Evolutionary conservation across 1,284 basidiomycete genomes (phyloP).

Genomic region (Porodaedalea pini): DNA sequence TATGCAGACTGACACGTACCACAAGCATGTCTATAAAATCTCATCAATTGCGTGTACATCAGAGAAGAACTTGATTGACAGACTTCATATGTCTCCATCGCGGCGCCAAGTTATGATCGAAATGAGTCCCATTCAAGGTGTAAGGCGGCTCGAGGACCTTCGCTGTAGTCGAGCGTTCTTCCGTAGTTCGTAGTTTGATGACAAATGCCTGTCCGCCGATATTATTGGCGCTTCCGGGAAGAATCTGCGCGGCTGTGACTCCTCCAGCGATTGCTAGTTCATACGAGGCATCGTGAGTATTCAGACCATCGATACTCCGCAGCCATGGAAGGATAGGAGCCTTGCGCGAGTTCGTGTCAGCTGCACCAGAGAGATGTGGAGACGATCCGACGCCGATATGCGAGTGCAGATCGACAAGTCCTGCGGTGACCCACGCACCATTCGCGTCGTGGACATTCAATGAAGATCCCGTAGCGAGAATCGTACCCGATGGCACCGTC

Average conservation of each 20-base stretch:
- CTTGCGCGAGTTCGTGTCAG: conserved; percentile 29
- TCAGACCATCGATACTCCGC: conserved; percentile 56
- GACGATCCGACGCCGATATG: conserved; percentile 43
- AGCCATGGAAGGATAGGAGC: conserved; percentile 43
- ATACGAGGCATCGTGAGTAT: conserved; percentile 61
- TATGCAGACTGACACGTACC: conserved; percentile 17
- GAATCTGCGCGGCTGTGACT: conserved; percentile 48
- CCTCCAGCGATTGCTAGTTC: conserved; percentile 56
- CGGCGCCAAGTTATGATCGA: conserved; percentile 31
- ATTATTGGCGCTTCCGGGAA: conserved; percentile 55
- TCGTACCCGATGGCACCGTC: conserved; percentile 29
- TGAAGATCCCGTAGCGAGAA: conserved; percentile 30
- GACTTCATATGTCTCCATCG: conserved; percentile 50
- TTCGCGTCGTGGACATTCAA: conserved; percentile 44
- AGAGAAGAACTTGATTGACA: neutral
- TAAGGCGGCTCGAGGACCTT: conserved; percentile 47
- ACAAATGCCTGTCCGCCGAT: conserved; percentile 51
- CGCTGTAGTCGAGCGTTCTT: conserved; percentile 41
- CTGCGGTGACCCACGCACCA: conserved; percentile 52
- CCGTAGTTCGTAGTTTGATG: conserved; percentile 46
- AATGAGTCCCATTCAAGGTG: conserved; percentile 32
- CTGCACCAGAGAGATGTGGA: conserved; percentile 34
- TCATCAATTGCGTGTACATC: neutral
- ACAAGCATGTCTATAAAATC: conserved; percentile 23
- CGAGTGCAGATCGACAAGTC: conserved; percentile 48